These are phyloP conservation scores for Penicillium sp. DNA, from an alignment of 2,329 filamentous ascomycete genomes.

Conservation along the genomic window DNA sequence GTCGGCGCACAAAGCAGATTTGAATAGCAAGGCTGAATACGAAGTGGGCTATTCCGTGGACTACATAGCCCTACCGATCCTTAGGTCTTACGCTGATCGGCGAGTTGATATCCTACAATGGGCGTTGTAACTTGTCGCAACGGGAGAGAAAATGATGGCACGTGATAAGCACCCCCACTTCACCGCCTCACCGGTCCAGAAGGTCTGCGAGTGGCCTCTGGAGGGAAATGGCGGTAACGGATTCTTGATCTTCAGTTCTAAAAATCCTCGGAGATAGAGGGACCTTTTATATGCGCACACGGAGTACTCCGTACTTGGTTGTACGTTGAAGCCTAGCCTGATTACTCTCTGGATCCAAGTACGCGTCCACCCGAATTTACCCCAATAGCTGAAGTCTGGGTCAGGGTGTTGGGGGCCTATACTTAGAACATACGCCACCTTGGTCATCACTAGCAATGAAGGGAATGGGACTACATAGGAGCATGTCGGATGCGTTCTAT, in stretches of 20 bases:
- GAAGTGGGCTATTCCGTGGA: background rate
- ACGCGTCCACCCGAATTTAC: background rate
- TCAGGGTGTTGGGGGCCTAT: conserved; percentile 7
- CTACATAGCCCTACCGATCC: too few species aligned
- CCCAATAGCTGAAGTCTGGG: conserved; percentile 6
- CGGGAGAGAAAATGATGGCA: background rate
- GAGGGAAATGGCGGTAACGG: conserved; percentile 14
- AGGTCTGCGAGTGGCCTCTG: background rate
- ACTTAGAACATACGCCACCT: conserved; percentile 12
- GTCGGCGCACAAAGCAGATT: too few species aligned
- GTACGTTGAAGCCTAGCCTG: background rate
- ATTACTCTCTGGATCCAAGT: too few species aligned
- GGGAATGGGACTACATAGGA: background rate
- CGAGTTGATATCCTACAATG: too few species aligned
- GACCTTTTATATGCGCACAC: background rate
- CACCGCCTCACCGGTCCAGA: background rate
- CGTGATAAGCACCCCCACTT: background rate
- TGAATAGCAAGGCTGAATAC: background rate
- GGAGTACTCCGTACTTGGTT: too few species aligned
- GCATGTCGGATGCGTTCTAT: background rate
- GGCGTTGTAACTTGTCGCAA: background rate
- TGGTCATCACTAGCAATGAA: background rate
- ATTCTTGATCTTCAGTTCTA: background rate
- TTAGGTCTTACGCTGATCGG: too few species aligned
- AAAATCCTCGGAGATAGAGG: too few species aligned